Evolutionary conservation across 2,329 filamentous ascomycete species (phyloP).

Genomic region (Cytospora chrysosperma): DNA sequence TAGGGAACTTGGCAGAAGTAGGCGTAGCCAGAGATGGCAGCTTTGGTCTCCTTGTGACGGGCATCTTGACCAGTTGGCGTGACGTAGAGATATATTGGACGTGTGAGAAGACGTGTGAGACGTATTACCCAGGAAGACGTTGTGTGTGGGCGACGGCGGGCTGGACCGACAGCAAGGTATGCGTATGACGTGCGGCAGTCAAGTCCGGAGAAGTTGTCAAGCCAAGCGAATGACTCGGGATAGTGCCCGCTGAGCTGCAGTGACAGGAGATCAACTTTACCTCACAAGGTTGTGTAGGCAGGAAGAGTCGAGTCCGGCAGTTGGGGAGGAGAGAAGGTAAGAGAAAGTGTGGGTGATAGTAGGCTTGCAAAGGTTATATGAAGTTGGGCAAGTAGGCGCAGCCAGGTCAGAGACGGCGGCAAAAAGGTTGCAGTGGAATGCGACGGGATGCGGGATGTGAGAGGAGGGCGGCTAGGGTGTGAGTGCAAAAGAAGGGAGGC

Average conservation of each 20-base stretch:
- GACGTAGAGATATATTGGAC: conserved; percentile 20
- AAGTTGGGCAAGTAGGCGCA: conserved; percentile 25
- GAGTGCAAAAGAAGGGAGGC: conserved; percentile 1
- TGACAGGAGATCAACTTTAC: conserved; percentile 36
- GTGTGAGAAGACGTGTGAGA: conserved; percentile 23
- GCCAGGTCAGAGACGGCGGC: conserved; percentile 25
- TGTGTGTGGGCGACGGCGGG: conserved; percentile 19
- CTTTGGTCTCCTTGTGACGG: conserved; percentile 54
- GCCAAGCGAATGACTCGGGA: conserved; percentile 47
- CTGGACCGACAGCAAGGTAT: conserved; percentile 20
- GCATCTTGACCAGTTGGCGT: conserved; percentile 41
- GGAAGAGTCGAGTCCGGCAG: conserved; percentile 35
- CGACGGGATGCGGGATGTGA: conserved; percentile 12
- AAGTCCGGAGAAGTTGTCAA: conserved; percentile 31
- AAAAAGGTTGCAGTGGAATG: conserved; percentile 24
- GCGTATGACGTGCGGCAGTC: conserved; percentile 24
- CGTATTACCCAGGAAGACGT: neutral
- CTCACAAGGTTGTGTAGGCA: conserved; percentile 35
- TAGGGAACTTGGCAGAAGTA: conserved; percentile 59
- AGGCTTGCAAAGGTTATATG: conserved; percentile 35
- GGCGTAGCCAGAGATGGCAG: conserved; percentile 62
- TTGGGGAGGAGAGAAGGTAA: conserved; percentile 33
- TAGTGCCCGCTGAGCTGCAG: conserved; percentile 35
- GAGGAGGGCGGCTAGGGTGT: conserved; percentile 21
- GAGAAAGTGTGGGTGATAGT: conserved; percentile 27